Base-by-base conservation (phyloP, 306 rosid genomes). In the Arachis hypogaea region DNA sequence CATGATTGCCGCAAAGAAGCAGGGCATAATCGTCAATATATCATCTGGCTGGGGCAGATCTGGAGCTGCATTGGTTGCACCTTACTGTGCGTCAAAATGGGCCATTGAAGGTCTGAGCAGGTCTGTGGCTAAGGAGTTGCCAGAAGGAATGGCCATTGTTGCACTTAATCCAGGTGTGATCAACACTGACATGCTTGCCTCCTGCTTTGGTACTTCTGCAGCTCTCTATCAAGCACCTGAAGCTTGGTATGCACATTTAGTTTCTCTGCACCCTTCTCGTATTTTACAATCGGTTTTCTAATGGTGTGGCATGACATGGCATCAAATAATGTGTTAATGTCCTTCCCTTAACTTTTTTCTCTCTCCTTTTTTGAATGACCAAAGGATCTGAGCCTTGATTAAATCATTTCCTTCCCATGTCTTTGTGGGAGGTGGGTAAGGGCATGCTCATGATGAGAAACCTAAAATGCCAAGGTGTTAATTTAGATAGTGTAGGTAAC, bases 11-110 rank as follows among this genome's bases (percentile, higher is more conserved):
- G 0, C 59, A 0, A 77, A 76, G 66, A 78, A 82, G 79, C 76
- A 82, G 43, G 93, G 92, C 4, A 77, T 89, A 40, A 89, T 93
- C 22, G 98, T 93, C 29, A 93, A 93, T 76, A 84, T 89, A 85
- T 93, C 98, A 7, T 93, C 98, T 1, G 98, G 98, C 11, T 93
- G 98, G 98, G 98, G 98, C 41, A 85, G 98, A 69, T 89, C 97
- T 3, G 96, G 92, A 38, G 98, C 98, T 7, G 96, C 98, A 6
- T 85, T 89, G 71, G 97, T 90, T 40, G 91, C 98, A 0, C 98
- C 98, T 38, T 91, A 93, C 73, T 93, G 98, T 69, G 97, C 97
- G 3, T 91, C 98, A 7, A 93, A 93, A 76, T 93, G 98, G 98
- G 98, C 97, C 0, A 77, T 91, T 1, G 98, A 93, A 81, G 98